Base-by-base conservation (phyloP, 257 asterid species). In the Buddleja alternifolia region DNA sequence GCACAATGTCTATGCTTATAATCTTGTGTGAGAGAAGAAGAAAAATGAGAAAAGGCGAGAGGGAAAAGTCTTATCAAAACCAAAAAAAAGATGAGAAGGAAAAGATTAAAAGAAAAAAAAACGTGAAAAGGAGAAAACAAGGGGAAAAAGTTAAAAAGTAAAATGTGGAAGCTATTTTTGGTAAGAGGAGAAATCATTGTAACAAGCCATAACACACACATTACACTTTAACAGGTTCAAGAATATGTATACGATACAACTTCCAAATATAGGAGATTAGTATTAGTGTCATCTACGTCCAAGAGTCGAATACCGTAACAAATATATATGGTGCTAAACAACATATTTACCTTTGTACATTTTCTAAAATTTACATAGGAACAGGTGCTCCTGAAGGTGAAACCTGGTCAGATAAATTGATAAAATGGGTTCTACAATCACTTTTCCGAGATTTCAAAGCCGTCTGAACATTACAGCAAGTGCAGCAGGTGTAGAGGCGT, bases 281-380 rank as follows among this genome's bases (percentile, higher is more conserved):
- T 14, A 32, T 1, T 24, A 53, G 40, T 5, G 10, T 41, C 55
- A 40, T 61, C 40, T 52, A 72, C 50, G 62, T 52, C 6, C 29
- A 45, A 60, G 24, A 8, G 17, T 41, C 63, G 14, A 37, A 53
- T 14, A 17, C 57, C 56, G 32, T 21, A 17, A 20, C 7, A 29
- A 17, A 40, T 56, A 15, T 46, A 20, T 52, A 57, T 29, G 32
- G n/a, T 5, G 16, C 24, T 34, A 39, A 15, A 70, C 11, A 70
- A 48, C 61, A 14, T 57, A 29, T 57, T 60, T 36, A 44, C 1
- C 52, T 23, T 51, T 12, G 20, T 47, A 50, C 63, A 42, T 41
- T 3, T 40, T 46, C 66, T 60, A 45, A 74, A 32, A 74, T 74
- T 48, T 67, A 74, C 66, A 67, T 25, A 10, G 10, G 4, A 58